Evolutionary conservation across 371 early-diverging fungal genomes (phyloP), one percentile per base, ranked within the genome.

Genomic region (Mucor saturninus): DNA sequence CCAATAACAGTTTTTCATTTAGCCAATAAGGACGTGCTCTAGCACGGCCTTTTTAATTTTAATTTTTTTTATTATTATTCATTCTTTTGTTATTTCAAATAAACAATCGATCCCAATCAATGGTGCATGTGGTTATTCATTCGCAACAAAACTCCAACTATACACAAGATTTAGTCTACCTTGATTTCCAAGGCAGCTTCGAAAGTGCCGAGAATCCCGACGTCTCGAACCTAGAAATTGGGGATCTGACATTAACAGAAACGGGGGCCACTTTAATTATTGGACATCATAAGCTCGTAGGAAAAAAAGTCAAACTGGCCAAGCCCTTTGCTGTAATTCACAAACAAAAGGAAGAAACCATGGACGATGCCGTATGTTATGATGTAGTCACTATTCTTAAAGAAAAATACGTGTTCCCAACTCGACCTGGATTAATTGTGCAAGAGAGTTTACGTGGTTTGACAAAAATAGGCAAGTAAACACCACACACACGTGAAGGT

Each of bases 141-240:
- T 52, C 76, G 5, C 45, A 67, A 14, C 3, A 59, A 9, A 31
- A 39, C 6, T 74, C 76, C 1, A 30, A 51, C 13, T 30, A 58
- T 14, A 59, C 53, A 6, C 32, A 72, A 56, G 71, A 72, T 14
- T 62, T 80, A 29, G 55, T 81, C 1, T 56, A 79, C 29, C 69
- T 84, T 38, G 86, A 86, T 30, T 78, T 86, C 54, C 86, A 84
- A 71, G 86, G 86, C 43, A 74, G 71, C 39, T 72, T 86, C 48
- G 67, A 70, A 40, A 62, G 62, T 4, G 64, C 52, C n/a, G 72
- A 64, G 4, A 65, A 53, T n/a, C 32, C 45, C 0, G 65, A 69
- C 4, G 57, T 81, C 31, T 59, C 62, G 3, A 68, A 72, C 30
- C 30, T 72, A n/a, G 51, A 69, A 8, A 72, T 86, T 45, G 86